Evolutionary conservation across 306 rosid species (phyloP).

Genomic region (Cyamopsis tetragonoloba): DNA sequence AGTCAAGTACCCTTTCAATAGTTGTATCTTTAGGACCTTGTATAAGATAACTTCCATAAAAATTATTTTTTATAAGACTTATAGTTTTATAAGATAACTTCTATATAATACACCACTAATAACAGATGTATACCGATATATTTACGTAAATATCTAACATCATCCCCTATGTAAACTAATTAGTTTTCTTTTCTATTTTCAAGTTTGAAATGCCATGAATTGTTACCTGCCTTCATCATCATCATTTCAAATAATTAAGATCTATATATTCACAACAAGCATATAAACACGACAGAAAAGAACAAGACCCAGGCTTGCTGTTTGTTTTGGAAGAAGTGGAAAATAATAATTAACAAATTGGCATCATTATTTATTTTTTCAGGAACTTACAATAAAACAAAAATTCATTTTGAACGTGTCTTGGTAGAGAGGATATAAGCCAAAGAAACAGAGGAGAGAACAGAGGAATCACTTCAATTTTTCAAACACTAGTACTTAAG

Average conservation of each 20-base stretch:
- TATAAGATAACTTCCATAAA: too few relatives aligned
- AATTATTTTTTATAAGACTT: too few relatives aligned
- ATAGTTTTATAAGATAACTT: too few relatives aligned
- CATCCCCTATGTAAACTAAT: too few relatives aligned
- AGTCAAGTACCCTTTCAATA: too few relatives aligned
- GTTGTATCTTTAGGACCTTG: too few relatives aligned
- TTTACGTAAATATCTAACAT: too few relatives aligned
- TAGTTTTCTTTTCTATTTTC: too few relatives aligned
- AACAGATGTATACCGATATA: too few relatives aligned
- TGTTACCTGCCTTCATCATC: too few relatives aligned
- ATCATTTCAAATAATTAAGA: background rate
- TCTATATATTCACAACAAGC: background rate
- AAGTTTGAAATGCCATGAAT: background rate
- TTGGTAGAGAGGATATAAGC: slow-evolving; percentile 12
- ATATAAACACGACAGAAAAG: background rate
- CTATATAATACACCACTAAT: too few relatives aligned
- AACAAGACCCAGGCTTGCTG: background rate
- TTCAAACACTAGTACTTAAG: too few relatives aligned
- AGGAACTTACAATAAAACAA: slow-evolving; percentile 17
- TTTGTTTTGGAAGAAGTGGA: slow-evolving; percentile 5
- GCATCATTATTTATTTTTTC: background rate
- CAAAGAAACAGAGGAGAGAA: slow-evolving; percentile 14
- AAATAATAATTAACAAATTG: background rate
- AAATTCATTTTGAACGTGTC: slow-evolving; percentile 18
- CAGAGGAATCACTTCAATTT: slow-evolving; percentile 18